Percentiles rank a stretch among this genome's conserved stretches.
Conservation (phyloP, 352 stramenopile genomes). For the Phytophthora rubi region DNA sequence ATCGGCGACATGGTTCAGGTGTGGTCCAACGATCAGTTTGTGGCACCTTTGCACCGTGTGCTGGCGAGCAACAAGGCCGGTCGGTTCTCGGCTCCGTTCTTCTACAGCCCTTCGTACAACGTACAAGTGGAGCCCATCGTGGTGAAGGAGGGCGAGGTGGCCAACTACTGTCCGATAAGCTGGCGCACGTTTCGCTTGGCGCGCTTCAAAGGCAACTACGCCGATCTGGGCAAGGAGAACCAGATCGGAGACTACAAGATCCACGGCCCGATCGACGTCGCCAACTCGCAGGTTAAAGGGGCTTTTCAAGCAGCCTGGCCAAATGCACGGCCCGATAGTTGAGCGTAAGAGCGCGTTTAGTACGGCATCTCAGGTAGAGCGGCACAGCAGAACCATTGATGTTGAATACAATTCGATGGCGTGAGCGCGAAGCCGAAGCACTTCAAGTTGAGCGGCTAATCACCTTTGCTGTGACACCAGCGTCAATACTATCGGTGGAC, state of each 20-base stretch:
- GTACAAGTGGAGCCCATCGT: conserved; percentile 66
- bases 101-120: conserved; percentile 72
- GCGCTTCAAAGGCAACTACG: conserved; percentile 12
- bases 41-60: conserved; percentile 59
- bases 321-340: no score
- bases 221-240: conserved; percentile 17
- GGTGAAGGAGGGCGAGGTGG: conserved; percentile 27
- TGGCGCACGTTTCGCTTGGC: conserved; percentile 89
- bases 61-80: conserved; percentile 33
- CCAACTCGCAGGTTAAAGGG: conserved; percentile 2
- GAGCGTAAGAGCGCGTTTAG: no score
- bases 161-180: conserved; percentile 72
- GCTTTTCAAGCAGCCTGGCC: no score
- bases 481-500: neutral
- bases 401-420: conserved; percentile 1
- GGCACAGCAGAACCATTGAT: neutral
- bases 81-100: conserved; percentile 62
- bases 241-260: conserved; percentile 22
- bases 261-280: conserved; percentile 5
- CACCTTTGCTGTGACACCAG: neutral
- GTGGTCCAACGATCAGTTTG: conserved; percentile 61
- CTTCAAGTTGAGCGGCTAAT: neutral
- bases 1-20: conserved; percentile 67
- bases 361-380: no score
- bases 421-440: neutral